Conservation (phyloP, 257 asterid genomes). For the Cruciata laevipes region DNA sequence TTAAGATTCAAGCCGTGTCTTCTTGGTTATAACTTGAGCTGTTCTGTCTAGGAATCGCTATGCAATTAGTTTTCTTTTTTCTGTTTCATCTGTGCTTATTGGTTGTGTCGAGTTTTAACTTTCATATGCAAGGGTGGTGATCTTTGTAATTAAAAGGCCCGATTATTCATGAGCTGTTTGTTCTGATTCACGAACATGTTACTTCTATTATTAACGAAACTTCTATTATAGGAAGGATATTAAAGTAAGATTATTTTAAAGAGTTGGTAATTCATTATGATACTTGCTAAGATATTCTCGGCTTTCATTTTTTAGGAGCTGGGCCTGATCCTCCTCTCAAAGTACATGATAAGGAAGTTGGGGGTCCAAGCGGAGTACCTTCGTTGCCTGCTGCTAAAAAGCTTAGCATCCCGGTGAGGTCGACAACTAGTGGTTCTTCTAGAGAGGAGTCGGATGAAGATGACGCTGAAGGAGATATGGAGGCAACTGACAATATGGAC, state of each 20-base stretch:
- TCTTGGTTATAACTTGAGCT: background rate
- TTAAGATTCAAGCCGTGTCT: too few relatives aligned
- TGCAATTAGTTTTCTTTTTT: background rate
- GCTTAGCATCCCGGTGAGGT: conserved; percentile 51
- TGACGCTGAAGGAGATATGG: conserved; percentile 80
- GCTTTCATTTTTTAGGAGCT: conserved; percentile 29
- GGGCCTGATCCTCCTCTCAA: conserved; percentile 37
- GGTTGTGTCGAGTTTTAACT: background rate
- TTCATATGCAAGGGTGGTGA: conserved; percentile 1
- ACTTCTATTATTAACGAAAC: background rate
- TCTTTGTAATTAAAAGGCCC: background rate
- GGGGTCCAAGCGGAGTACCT: conserved; percentile 44
- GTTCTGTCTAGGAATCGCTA: background rate
- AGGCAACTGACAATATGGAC: conserved; percentile 46
- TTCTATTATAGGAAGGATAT: background rate
- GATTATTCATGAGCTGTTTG: background rate
- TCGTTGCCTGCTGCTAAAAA: conserved; percentile 54
- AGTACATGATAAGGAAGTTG: conserved; percentile 47
- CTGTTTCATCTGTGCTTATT: background rate
- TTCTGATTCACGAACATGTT: background rate
- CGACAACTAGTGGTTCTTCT: conserved; percentile 87
- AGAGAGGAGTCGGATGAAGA: conserved; percentile 87
- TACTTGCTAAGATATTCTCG: conserved; percentile 8
- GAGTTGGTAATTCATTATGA: background rate
- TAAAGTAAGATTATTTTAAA: background rate